These are phyloP conservation scores for Pseudohalonectria lignicola DNA, from an alignment of 2,329 filamentous ascomycete species.

Conservation along the genomic window DNA sequence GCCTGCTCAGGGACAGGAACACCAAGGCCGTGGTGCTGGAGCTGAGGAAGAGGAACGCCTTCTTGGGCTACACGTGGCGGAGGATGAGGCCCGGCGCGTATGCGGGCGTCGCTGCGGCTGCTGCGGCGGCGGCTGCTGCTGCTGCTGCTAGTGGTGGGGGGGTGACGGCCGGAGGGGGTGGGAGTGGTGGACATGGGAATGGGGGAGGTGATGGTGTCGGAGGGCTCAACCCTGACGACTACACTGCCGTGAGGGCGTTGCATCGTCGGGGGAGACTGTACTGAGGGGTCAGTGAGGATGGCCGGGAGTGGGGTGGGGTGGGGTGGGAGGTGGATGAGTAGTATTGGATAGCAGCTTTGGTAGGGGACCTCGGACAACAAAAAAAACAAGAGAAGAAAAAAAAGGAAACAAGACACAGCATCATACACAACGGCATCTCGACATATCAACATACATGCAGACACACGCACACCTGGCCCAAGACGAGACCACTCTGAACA, in stretches of 20 bases:
- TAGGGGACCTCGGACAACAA: too few species aligned
- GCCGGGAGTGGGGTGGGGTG: not conserved
- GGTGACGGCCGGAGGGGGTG: not conserved
- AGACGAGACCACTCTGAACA: too few species aligned
- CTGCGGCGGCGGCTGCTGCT: not conserved
- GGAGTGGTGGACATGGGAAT: not conserved
- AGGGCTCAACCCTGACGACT: not conserved
- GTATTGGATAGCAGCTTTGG: too few species aligned
- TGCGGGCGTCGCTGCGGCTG: not conserved
- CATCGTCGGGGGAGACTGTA: slow-evolving; percentile 1
- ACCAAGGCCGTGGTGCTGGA: slow-evolving; percentile 61
- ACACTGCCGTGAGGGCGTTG: slow-evolving; percentile 1
- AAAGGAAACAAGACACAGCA: too few species aligned
- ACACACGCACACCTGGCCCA: too few species aligned
- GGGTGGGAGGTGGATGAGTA: not conserved
- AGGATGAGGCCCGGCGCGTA: slow-evolving; percentile 23
- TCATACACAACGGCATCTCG: too few species aligned
- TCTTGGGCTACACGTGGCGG: slow-evolving; percentile 82
- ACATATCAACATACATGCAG: too few species aligned
- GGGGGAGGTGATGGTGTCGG: not conserved
- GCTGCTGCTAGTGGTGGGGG: not conserved
- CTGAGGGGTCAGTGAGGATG: not conserved
- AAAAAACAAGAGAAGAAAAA: not conserved
- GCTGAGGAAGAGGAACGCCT: slow-evolving; percentile 71
- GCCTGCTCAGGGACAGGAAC: slow-evolving; percentile 62